Conservation (phyloP, 306 rosid genomes). For the Malus domestica region DNA sequence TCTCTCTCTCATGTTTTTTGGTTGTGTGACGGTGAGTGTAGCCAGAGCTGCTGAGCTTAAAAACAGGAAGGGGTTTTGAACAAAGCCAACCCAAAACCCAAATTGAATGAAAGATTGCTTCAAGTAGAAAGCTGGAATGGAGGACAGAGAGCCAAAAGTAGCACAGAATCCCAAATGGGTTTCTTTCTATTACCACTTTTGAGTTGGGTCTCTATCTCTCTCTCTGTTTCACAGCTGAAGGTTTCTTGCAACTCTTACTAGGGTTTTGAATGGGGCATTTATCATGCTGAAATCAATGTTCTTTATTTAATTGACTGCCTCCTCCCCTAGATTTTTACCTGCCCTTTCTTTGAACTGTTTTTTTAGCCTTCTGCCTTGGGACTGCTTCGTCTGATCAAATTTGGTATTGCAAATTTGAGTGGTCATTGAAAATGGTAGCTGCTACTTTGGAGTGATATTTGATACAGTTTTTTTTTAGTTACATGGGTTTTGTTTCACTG, state of each 20-base stretch:
- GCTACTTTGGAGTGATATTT: conserved; percentile 45
- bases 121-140: conserved; percentile 48
- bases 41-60: conserved; percentile 38
- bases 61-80: conserved; percentile 33
- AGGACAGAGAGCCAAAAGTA: conserved; percentile 57
- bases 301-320: conserved; percentile 46
- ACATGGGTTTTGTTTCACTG: conserved; percentile 27
- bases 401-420: conserved; percentile 50
- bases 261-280: conserved; percentile 75
- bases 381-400: conserved; percentile 42
- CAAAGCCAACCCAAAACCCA: conserved; percentile 11
- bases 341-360: conserved; percentile 47
- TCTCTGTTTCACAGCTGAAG: conserved; percentile 31
- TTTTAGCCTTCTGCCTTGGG: conserved; percentile 35
- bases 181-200: conserved; percentile 63
- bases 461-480: conserved; percentile 39
- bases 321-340: conserved; percentile 30
- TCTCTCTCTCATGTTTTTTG: conserved; percentile 8
- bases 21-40: conserved; percentile 24
- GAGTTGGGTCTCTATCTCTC: conserved; percentile 26
- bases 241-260: conserved; percentile 67
- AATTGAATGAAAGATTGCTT: conserved; percentile 34
- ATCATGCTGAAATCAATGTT: conserved; percentile 67
- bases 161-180: conserved; percentile 81
- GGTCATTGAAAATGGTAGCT: conserved; percentile 72